These are phyloP conservation scores for Thelephora aurantiotincta DNA, from an alignment of 768 basidiomycete genomes.

Conservation along the genomic window DNA sequence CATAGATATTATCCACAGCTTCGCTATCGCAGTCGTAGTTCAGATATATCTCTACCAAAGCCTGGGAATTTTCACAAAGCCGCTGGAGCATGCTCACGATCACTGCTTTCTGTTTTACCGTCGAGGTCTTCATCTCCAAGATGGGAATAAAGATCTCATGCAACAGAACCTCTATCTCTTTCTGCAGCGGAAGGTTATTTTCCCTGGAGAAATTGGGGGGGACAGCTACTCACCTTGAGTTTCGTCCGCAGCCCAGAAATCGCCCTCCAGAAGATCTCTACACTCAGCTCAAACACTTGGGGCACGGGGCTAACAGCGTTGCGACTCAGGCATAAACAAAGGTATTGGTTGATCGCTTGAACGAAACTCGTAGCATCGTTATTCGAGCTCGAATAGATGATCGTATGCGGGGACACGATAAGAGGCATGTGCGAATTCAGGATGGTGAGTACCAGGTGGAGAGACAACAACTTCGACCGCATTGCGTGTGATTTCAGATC, in stretches of 20 bases:
- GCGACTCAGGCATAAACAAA: slow-evolving; percentile 82
- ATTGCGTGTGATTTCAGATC: slow-evolving; percentile 93
- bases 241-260: slow-evolving; percentile 89
- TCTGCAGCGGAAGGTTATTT: slow-evolving; percentile 32
- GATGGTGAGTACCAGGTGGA: slow-evolving; percentile 88
- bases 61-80: slow-evolving; percentile 92
- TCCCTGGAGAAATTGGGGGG: slow-evolving; percentile 1
- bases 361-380: slow-evolving; percentile 82
- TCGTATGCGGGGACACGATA: slow-evolving; percentile 77
- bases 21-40: slow-evolving; percentile 98
- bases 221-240: slow-evolving; percentile 58
- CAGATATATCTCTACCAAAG: slow-evolving; percentile 93
- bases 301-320: slow-evolving; percentile 93
- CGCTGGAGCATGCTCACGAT: slow-evolving; percentile 81
- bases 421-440: slow-evolving; percentile 84
- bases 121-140: slow-evolving; percentile 94
- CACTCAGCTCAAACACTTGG: slow-evolving; percentile 95
- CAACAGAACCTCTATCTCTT: slow-evolving; percentile 97
- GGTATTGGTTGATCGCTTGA: slow-evolving; percentile 91
- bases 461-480: slow-evolving; percentile 89
- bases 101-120: slow-evolving; percentile 86
- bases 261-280: slow-evolving; percentile 97
- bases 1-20: slow-evolving; percentile 93
- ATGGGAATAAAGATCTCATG: slow-evolving; percentile 99
- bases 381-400: slow-evolving; percentile 84